These are phyloP conservation scores for Hymenoscyphus occultus DNA, from an alignment of 2,329 filamentous ascomycete genomes.

Conservation along the genomic window DNA sequence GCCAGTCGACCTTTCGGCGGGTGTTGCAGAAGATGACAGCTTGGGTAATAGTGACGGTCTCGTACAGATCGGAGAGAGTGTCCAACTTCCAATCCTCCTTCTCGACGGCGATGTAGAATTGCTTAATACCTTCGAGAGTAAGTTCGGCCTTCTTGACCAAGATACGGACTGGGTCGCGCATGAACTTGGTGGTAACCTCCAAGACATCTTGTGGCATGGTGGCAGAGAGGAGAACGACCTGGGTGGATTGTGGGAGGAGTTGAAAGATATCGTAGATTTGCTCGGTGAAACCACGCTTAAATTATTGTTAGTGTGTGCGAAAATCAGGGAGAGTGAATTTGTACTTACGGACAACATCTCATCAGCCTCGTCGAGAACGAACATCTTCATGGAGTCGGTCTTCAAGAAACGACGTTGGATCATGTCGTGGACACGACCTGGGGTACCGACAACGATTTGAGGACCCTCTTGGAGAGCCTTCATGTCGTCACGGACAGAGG, in stretches of 20 bases:
- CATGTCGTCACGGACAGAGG: conserved; percentile 97
- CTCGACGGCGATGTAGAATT: conserved; percentile 99
- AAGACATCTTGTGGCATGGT: conserved; percentile 99
- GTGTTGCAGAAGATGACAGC: conserved; percentile 99
- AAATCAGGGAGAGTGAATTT: background rate
- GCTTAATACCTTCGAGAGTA: conserved; percentile 99
- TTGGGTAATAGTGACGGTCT: conserved; percentile 97
- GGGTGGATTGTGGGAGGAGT: conserved; percentile 93
- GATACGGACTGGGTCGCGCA: conserved; percentile 98
- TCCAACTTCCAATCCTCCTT: conserved; percentile 99
- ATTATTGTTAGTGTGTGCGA: conserved; percentile 38
- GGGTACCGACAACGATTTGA: conserved; percentile 96
- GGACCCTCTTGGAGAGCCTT: conserved; percentile 94
- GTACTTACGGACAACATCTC: conserved; percentile 86
- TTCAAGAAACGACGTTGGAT: conserved; percentile 96
- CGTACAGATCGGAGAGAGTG: conserved; percentile 96
- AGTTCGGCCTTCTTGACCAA: conserved; percentile 99
- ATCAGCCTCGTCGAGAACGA: conserved; percentile 98
- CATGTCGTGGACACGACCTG: conserved; percentile 99
- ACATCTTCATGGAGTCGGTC: conserved; percentile 99
- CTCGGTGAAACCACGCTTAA: conserved; percentile 93
- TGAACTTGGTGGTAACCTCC: conserved; percentile 99
- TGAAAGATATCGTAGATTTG: conserved; percentile 99
- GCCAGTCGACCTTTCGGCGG: conserved; percentile 96
- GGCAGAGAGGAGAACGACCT: conserved; percentile 96